Conservation (phyloP, 148 eudicot species). For the Limonium bicolor region DNA sequence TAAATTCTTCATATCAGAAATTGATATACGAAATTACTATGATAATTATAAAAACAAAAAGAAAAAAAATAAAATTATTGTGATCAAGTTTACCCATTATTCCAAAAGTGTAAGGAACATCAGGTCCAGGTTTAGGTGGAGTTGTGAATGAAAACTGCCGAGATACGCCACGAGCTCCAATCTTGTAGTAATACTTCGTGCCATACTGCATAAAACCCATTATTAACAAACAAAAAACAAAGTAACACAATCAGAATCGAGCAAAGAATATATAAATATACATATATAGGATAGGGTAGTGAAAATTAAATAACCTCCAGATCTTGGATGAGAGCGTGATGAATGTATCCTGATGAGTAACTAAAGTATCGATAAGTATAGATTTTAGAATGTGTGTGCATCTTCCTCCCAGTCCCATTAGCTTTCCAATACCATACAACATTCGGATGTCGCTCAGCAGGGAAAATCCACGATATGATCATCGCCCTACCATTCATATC, state of each 20-base stretch:
- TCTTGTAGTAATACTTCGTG: slow-evolving; percentile 1
- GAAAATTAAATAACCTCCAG: too few relatives aligned
- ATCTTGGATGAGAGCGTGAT: slow-evolving; percentile 23
- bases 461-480: slow-evolving; percentile 55
- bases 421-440: slow-evolving; percentile 38
- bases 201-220: background rate
- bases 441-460: slow-evolving; percentile 18
- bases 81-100: slow-evolving; percentile 15
- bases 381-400: slow-evolving; percentile 20
- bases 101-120: slow-evolving; percentile 2
- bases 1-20: background rate
- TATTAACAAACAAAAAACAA: too few relatives aligned
- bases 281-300: too few relatives aligned
- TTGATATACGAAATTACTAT: background rate
- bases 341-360: slow-evolving; percentile 50
- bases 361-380: slow-evolving; percentile 24
- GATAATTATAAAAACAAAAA: background rate
- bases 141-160: slow-evolving; percentile 3
- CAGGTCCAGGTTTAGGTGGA: background rate
- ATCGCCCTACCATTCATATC: slow-evolving; percentile 42
- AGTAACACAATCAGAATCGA: too few relatives aligned
- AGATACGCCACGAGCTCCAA: background rate
- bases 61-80: too few relatives aligned
- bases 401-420: slow-evolving; percentile 9
- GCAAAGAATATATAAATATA: too few relatives aligned